Evolutionary conservation across 495 filamentous ascomycete species (phyloP).

Genomic region (Podospora australis): DNA sequence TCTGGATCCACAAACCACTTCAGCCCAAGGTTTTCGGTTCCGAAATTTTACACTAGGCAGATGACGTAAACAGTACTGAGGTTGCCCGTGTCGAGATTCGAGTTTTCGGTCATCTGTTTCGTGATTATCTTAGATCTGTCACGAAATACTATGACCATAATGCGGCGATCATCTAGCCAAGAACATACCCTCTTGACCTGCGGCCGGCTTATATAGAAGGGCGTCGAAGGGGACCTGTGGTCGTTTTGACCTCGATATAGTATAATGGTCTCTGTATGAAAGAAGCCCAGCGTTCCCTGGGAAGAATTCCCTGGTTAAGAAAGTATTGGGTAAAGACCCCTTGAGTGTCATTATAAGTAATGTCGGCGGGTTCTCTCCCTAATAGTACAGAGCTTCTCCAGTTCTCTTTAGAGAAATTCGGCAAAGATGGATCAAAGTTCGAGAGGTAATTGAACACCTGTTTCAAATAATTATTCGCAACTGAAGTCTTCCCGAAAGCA

Average conservation of each 20-base stretch:
- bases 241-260: background rate
- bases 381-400: background rate
- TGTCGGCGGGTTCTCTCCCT: background rate
- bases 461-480: no score
- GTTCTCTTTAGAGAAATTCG: background rate
- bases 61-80: background rate
- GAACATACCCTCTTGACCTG: background rate
- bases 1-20: background rate
- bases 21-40: background rate
- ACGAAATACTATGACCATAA: no score
- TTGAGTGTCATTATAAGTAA: background rate
- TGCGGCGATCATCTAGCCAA: background rate
- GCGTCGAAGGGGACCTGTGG: background rate
- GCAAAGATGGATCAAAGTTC: background rate
- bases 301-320: background rate
- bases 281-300: background rate
- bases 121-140: background rate
- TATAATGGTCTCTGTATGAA: background rate
- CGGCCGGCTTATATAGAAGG: background rate
- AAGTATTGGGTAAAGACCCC: background rate
- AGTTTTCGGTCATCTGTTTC: background rate
- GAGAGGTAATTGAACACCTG: background rate
- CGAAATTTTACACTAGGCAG: background rate
- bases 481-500: no score
- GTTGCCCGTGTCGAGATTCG: no score